phyloP scores from a whole-genome alignment of 1,284 basidiomycete genomes.

The Ustilago tritici region DNA sequence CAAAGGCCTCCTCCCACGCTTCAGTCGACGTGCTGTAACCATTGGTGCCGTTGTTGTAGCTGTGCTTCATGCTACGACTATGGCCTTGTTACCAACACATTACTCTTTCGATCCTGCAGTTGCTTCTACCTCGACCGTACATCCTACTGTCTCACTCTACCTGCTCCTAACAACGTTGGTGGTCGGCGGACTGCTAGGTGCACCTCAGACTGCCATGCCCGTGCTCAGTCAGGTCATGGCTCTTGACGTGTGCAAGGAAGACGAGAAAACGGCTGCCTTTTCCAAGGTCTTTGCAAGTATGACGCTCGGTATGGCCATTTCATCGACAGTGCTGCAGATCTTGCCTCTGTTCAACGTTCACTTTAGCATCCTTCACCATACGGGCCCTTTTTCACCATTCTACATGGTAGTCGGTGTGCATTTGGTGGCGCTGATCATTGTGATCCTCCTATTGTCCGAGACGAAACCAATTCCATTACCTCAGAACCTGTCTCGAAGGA shows the following conservation, averaged over 20 bases:
- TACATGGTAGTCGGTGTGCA: conserved; percentile 8
- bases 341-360: conserved; percentile 28
- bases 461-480: conserved; percentile 7
- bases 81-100: conserved; percentile 31
- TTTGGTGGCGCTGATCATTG: conserved; percentile 1
- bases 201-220: conserved; percentile 9
- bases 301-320: conserved; percentile 26
- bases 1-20: conserved; percentile 20
- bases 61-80: neutral
- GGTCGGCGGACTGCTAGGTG: conserved; percentile 20
- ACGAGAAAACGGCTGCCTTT: conserved; percentile 36
- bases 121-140: conserved; percentile 23
- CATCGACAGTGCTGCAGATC: conserved; percentile 20
- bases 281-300: conserved; percentile 13
- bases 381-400: conserved; percentile 42
- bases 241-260: conserved; percentile 31
- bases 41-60: neutral
- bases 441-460: conserved; percentile 23
- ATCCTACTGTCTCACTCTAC: conserved; percentile 25
- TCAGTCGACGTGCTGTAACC: conserved; percentile 21
- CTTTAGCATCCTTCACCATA: conserved; percentile 39
- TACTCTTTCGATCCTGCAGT: conserved; percentile 38
- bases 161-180: conserved; percentile 5
- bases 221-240: conserved; percentile 35
- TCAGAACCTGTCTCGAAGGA: conserved; percentile 2